Percentiles rank a stretch among this genome's conserved stretches.
phyloP scores from a whole-genome alignment of 2,329 filamentous ascomycete species.

The Aspergillus hiratsukae region DNA sequence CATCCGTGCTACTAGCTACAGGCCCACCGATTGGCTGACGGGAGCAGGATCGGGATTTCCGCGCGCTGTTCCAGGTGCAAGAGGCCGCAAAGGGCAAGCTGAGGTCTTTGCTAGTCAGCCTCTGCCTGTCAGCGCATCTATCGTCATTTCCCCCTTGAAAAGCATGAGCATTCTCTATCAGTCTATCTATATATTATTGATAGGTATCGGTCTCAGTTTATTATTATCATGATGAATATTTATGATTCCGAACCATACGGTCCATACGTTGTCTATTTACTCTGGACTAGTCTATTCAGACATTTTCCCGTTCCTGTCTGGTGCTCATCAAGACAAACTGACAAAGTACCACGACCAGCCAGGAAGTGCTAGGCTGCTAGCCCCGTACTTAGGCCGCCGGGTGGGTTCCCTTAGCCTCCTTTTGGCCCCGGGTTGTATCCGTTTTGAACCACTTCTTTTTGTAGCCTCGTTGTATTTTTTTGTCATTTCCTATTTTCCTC shows the following conservation, averaged over 20 bases:
- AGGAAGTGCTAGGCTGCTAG: neutral
- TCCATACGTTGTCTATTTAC: neutral
- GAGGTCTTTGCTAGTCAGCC: constrained; percentile 17
- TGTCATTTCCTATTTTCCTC: neutral
- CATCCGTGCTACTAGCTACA: neutral
- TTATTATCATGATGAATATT: neutral
- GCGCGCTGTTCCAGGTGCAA: constrained; percentile 26
- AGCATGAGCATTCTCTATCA: neutral
- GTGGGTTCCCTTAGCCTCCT: neutral
- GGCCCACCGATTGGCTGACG: constrained; percentile 28
- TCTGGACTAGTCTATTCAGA: neutral
- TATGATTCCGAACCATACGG: neutral
- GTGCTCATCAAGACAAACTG: too few relatives aligned
- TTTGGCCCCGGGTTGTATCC: neutral
- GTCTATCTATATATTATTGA: neutral
- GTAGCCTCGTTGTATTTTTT: neutral
- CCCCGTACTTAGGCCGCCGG: neutral
- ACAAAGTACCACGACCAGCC: neutral
- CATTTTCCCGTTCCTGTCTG: neutral
- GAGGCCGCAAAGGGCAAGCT: constrained; percentile 33
- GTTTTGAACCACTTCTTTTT: constrained; percentile 9
- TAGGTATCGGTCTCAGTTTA: neutral
- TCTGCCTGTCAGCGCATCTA: constrained; percentile 7
- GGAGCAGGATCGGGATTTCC: constrained; percentile 26
- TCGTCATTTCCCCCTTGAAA: neutral